A percentile compares a stretch with the other conserved stretches of the same genome.
Evolutionary conservation across 441 rosid genomes (phyloP).

Genomic region (Jatropha podagrica): DNA sequence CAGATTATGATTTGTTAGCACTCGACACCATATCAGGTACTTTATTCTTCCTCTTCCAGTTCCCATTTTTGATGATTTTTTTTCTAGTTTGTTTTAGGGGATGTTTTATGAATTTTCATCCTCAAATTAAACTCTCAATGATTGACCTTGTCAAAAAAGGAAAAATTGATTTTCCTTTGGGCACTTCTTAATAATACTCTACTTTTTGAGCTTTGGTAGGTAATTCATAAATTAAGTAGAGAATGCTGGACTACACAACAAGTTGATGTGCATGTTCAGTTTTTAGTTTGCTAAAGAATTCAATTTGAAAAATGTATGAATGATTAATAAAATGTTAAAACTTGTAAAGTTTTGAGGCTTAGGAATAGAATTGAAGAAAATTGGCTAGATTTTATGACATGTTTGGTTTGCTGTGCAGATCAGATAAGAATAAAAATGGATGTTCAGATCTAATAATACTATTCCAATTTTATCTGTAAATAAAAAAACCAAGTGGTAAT

Average conservation of each 20-base stretch:
- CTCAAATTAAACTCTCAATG: neutral
- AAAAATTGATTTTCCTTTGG: neutral
- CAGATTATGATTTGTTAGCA: conserved; percentile 90
- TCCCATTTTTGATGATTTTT: neutral
- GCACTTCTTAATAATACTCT: neutral
- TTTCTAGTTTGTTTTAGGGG: neutral
- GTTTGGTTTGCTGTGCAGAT: neutral
- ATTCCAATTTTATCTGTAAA: too few relatives aligned
- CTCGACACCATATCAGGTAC: conserved; percentile 85
- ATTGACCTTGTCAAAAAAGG: neutral
- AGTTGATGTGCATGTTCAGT: neutral
- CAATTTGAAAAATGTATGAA: neutral
- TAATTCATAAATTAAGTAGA: neutral
- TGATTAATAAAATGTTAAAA: neutral
- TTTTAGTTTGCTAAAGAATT: neutral
- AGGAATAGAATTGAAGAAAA: neutral
- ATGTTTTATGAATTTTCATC: conserved; percentile 6
- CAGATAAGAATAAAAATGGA: neutral
- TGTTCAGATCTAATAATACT: neutral
- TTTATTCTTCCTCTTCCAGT: neutral
- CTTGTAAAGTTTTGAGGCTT: neutral
- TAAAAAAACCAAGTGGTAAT: too few relatives aligned
- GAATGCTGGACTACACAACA: neutral
- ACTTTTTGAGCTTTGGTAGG: neutral
- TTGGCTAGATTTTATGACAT: neutral